Conservation (phyloP, 352 stramenopile species). For the Phytopythium mirpurense region DNA sequence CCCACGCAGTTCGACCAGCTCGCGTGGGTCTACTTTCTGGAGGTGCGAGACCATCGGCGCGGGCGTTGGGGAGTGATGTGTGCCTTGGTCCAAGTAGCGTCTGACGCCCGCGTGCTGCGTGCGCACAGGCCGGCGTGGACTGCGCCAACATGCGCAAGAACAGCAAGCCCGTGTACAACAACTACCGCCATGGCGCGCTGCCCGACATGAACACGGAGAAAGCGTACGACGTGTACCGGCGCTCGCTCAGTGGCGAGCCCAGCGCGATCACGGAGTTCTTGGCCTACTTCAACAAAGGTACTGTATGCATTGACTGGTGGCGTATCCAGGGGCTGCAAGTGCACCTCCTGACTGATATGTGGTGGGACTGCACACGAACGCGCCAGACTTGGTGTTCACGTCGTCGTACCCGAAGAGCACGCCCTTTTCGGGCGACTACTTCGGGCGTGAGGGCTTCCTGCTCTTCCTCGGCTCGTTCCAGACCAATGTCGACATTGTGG, state of each 20-base stretch:
- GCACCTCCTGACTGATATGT: neutral
- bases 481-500: conserved; percentile 74
- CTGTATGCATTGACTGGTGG: neutral
- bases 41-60: conserved; percentile 24
- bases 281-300: conserved; percentile 85
- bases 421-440: conserved; percentile 80
- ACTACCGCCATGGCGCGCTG: conserved; percentile 58
- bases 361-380: neutral
- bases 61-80: neutral
- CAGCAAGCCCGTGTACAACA: conserved; percentile 80
- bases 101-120: neutral
- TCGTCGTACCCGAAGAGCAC: conserved; percentile 76
- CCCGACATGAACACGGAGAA: conserved; percentile 75
- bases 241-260: conserved; percentile 54
- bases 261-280: conserved; percentile 54
- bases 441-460: conserved; percentile 75
- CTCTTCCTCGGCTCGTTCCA: conserved; percentile 72
- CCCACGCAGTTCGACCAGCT: conserved; percentile 79
- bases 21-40: conserved; percentile 82
- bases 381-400: conserved; percentile 74
- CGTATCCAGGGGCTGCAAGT: too few species aligned
- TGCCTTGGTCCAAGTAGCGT: neutral
- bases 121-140: conserved; percentile 56
- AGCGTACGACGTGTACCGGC: conserved; percentile 72
- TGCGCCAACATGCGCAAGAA: conserved; percentile 80